These are phyloP conservation scores for Stentor roeselii DNA, from an alignment of 73 alveolate species.

Conservation along the genomic window DNA sequence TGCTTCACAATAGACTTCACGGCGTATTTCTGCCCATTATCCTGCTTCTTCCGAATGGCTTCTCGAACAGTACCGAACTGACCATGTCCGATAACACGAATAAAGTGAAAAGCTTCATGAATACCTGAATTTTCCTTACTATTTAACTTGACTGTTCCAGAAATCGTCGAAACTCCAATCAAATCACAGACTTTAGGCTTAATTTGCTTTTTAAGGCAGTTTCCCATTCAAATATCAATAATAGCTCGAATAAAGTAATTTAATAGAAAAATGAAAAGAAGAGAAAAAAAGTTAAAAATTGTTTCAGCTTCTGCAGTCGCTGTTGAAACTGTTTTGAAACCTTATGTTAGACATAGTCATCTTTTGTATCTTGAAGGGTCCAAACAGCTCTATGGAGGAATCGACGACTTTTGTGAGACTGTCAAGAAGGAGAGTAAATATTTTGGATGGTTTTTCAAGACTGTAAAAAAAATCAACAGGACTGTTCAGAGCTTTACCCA, in stretches of 20 bases:
- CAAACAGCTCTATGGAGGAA: slow-evolving; percentile 2
- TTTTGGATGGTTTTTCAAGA: neutral
- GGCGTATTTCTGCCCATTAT: neutral
- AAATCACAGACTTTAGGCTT: neutral
- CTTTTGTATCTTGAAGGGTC: neutral
- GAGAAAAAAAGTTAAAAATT: neutral
- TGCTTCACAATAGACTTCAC: slow-evolving; percentile 1
- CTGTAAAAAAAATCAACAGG: neutral
- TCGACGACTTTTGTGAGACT: neutral
- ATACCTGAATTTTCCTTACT: neutral
- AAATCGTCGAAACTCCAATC: neutral
- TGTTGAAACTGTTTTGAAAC: slow-evolving; percentile 11
- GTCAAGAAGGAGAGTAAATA: neutral
- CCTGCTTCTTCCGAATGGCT: neutral
- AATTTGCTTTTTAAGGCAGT: neutral
- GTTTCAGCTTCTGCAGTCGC: slow-evolving; percentile 18
- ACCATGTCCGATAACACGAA: slow-evolving; percentile 26
- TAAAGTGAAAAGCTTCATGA: slow-evolving; percentile 19
- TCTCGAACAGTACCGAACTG: slow-evolving; percentile 31
- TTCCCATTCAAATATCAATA: too few species aligned
- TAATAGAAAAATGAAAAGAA: neutral
- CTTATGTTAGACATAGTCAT: neutral
- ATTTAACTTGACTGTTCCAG: neutral
- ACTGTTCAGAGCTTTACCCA: neutral
- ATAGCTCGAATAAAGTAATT: too few species aligned